Base-by-base conservation (phyloP, 2,329 filamentous ascomycete genomes). In the Diaporthe amygdali region DNA sequence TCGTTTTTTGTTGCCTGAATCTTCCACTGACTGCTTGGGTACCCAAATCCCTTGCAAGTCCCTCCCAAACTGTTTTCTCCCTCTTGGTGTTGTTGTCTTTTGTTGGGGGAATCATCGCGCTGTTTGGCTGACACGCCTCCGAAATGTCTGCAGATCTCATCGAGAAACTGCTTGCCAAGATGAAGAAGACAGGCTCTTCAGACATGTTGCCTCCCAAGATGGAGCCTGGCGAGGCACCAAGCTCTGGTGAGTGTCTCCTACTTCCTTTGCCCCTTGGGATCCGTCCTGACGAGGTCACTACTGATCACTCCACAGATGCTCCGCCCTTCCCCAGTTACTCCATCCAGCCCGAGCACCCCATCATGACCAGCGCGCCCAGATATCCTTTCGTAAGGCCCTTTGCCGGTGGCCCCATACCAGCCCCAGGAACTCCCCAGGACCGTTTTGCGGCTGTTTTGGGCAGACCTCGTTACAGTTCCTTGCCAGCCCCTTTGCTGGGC, bases 401-500 rank as follows among this genome's bases (percentile, higher is more conserved):
- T 8, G 30, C 30, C 2, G 27, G 37, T 51, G 37, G 70, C 9
- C 66, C 66, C 12, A n/a, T 72, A 27, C 59, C 63, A 9, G 44
- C 55, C 27, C 47, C 66, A 32, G 39, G 54, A 4, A 71, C 69
- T 30, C 49, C 69, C 15, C 70, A 71, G 44, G 55, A 71, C 25
- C 66, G 70, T 37, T 66, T 71, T 51, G 70, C 70, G 4, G 70
- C 70, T 17, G 51, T 64, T 10, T 9, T 71, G n/a, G 54, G 56
- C n/a, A 55, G 51, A n/a, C 27, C 63, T 32, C 32, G 46, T 27
- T 56, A 49, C 37, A 51, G 4, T 37, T 30, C 55, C 39, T 25
- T 66, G 37, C 56, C 59, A 22, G n/a, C 39, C 14, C 30, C 41
- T 27, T 10, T 56, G 30, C 44, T 32, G 47, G 47, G 47, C 22